phyloP scores from a whole-genome alignment of 441 rosid species.

The Dalechampia spathulata region DNA sequence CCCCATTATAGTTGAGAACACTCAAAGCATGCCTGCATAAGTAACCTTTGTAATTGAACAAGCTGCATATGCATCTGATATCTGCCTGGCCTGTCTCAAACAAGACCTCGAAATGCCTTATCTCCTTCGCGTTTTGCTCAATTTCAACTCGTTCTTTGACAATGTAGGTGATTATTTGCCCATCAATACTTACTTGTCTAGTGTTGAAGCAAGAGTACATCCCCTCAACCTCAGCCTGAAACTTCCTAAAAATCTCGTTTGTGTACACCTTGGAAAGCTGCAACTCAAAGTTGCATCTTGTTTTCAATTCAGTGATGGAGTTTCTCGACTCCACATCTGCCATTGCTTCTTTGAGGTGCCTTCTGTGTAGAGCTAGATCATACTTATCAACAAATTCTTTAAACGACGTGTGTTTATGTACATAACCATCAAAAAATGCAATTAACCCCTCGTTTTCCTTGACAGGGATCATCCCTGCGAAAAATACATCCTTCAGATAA shows the following conservation, averaged over 20 bases:
- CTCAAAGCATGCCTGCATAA: constrained; percentile 48
- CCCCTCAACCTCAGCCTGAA: constrained; percentile 44
- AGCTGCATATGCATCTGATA: constrained; percentile 48
- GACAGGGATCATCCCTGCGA: constrained; percentile 42
- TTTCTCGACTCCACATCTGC: constrained; percentile 34
- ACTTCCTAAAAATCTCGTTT: constrained; percentile 30
- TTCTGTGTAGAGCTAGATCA: constrained; percentile 37
- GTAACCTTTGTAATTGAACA: constrained; percentile 49
- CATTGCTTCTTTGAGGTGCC: constrained; percentile 38
- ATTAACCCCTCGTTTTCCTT: constrained; percentile 32
- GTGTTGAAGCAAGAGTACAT: constrained; percentile 51
- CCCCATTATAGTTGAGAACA: constrained; percentile 44
- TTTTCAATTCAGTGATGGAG: constrained; percentile 33
- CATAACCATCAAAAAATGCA: constrained; percentile 43
- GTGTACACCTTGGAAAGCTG: constrained; percentile 44
- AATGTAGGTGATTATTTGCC: constrained; percentile 34
- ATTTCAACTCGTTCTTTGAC: constrained; percentile 39
- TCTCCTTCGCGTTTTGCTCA: constrained; percentile 34
- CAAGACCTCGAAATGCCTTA: constrained; percentile 36
- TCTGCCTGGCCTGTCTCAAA: constrained; percentile 36
- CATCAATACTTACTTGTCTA: constrained; percentile 32
- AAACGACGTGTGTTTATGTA: constrained; percentile 42
- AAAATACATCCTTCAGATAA: constrained; percentile 36
- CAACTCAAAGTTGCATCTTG: constrained; percentile 34
- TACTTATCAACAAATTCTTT: constrained; percentile 50